Base-by-base conservation (phyloP, 345 rosid species). In the Gossypium arboreum region DNA sequence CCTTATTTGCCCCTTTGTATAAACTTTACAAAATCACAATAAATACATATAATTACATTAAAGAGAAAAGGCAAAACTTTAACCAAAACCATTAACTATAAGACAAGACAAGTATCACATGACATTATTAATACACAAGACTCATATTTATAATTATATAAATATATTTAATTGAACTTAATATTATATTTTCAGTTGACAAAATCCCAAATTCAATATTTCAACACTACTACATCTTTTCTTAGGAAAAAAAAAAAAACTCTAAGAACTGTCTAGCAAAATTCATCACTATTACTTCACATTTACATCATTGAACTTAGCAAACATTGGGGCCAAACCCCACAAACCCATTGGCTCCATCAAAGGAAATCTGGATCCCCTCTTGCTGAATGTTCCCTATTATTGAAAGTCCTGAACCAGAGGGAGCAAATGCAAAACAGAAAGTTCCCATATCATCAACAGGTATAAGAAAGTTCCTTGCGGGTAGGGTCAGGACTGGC, bases 301-400 rank as follows among this genome's bases (percentile, higher is more conserved):
- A 64, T 12, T 52, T 52, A 60, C 50, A 64, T 18, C 56, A 50
- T 17, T 13, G 9, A 43, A 57, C 71, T 79, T 73, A 92, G 79
- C 99, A 95, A 78, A 89, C 85, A 56, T 85, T 88, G 68, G 99
- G 99, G 44, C 99, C 99, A 80, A 95, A 93, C 39, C 99, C 99
- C 27, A 91, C 97, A 77, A 86, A 95, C 62, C 97, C 99, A 82
- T 87, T 91, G 61, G 97, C 91, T 75, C 91, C 99, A 78, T 95
- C 98, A 56, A 93, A 77, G 9, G 99, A 93, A 25, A 95, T 88
- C 74, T 95, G 98, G 52, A 95, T 95, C 47, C 99, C 98, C 73
- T 93, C 98, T 79, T 95, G 99, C 73, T 95, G 99, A 57, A 93
- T 93, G 83, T 95, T 95, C 66, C 99, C 99, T 25, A 95, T 84